Evolutionary conservation across 1,139 yeast genomes (phyloP), one percentile per base, ranked within the genome.

Genomic region (Yamadazyma sp.): DNA sequence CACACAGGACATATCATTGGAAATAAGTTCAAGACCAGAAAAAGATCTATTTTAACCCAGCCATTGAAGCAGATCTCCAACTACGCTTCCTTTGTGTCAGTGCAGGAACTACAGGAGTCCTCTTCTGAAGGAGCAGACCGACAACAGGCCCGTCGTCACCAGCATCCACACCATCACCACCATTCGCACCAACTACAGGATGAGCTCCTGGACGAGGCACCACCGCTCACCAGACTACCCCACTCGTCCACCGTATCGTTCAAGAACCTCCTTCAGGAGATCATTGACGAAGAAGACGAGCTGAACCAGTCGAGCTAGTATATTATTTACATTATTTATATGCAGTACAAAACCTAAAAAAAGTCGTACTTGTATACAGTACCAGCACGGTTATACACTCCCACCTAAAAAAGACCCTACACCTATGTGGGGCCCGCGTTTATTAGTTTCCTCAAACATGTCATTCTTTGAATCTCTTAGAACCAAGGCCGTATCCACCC

Each of bases 1-100:
- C 95, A 89, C 53, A 72, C 94, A 1, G 96, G 96, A 5, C 79
- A 84, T 47, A 76, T 90, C 43, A 69, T 89, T 40, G 86, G 88
- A 26, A 89, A 88, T 61, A 87, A 86, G 59, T 71, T 88, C 51
- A 72, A 77, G 45, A 62, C 64, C 5, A 54, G 61, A 41, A 72
- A 67, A 43, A 50, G 59, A 30, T 44, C 41, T 0, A 50, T 53
- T 6, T 45, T 51, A 3, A 43, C 51, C 11, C 66, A 64, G 41
- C 78, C 78, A 9, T 61, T 74, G 50, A 67, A 67, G 41, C 79
- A 74, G 46, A 61, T 75, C 15, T 56, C 66, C 0, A 64, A 67
- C 44, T 72, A 70, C 47, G 63, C 63, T 6, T 54, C 61, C 7
- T 70, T 54, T 45, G 54, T 67, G 57, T 62, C 74, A 0, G 54